Conservation (phyloP, 2,329 filamentous ascomycete species). For the Hypoxylon sp. region DNA sequence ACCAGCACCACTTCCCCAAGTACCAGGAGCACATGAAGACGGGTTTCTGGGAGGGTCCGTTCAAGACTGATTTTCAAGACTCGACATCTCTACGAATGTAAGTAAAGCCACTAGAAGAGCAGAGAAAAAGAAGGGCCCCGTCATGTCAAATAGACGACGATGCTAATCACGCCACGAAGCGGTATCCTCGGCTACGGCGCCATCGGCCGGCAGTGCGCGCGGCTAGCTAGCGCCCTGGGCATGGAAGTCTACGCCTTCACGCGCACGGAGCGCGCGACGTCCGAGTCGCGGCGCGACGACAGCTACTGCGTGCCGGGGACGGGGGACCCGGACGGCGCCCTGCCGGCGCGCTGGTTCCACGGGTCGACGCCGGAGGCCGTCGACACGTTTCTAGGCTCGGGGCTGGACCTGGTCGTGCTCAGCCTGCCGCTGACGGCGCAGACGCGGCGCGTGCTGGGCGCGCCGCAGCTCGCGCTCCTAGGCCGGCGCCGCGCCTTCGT, state of each 20-base stretch:
- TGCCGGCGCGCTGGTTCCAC: constrained; percentile 52
- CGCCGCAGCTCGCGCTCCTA: constrained; percentile 48
- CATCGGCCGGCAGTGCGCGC: constrained; percentile 52
- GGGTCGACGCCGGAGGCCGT: constrained; percentile 43
- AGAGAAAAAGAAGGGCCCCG: too few relatives aligned
- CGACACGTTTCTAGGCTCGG: constrained; percentile 50
- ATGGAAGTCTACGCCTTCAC: constrained; percentile 74
- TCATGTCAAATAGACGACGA: constrained; percentile 2
- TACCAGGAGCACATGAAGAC: constrained; percentile 27
- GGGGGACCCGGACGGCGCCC: constrained; percentile 49
- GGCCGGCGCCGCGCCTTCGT: constrained; percentile 56
- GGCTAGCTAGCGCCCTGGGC: constrained; percentile 63
- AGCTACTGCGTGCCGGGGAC: constrained; percentile 72
- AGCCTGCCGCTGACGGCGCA: constrained; percentile 49
- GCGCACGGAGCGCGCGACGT: constrained; percentile 64
- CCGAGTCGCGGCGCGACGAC: constrained; percentile 62
- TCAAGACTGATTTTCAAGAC: constrained; percentile 23
- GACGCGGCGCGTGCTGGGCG: constrained; percentile 52
- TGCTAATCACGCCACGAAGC: constrained; percentile 29
- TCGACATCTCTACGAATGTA: constrained; percentile 32
- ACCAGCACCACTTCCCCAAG: constrained; percentile 49
- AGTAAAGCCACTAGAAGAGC: too few relatives aligned
- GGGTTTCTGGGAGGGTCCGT: constrained; percentile 22
- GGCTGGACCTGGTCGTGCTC: constrained; percentile 52
- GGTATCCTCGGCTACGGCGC: constrained; percentile 53